These are phyloP conservation scores for Phytophthora quininea DNA, from an alignment of 352 stramenopile species.

Conservation along the genomic window DNA sequence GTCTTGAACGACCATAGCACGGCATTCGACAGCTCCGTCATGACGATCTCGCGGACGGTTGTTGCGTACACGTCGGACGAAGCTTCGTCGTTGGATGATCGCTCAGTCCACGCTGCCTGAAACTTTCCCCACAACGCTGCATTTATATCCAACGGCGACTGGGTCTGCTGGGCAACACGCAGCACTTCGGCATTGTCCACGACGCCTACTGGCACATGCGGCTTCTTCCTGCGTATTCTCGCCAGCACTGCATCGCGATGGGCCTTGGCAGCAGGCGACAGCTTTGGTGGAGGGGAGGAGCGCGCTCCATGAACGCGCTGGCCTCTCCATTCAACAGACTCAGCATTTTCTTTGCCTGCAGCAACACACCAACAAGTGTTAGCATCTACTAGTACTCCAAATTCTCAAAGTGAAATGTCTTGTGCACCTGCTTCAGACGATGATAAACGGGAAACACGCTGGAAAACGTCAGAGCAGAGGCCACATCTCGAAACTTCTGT, in stretches of 20 bases:
- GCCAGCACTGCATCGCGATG: constrained; percentile 55
- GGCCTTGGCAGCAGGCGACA: constrained; percentile 27
- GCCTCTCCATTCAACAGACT: constrained; percentile 44
- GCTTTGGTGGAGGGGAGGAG: constrained; percentile 29
- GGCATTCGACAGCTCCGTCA: constrained; percentile 62
- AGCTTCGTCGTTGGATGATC: background rate
- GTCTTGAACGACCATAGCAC: constrained; percentile 60
- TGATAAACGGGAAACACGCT: constrained; percentile 51
- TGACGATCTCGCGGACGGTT: constrained; percentile 44
- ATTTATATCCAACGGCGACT: constrained; percentile 10
- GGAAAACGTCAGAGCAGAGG: constrained; percentile 41
- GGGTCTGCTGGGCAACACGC: background rate
- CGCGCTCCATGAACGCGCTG: constrained; percentile 29
- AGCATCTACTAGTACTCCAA: no score
- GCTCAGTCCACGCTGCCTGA: constrained; percentile 19
- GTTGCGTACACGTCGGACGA: constrained; percentile 30
- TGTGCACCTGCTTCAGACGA: constrained; percentile 51
- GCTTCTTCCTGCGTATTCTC: constrained; percentile 38
- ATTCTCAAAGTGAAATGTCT: no score
- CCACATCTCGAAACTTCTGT: constrained; percentile 32
- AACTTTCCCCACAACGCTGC: constrained; percentile 30
- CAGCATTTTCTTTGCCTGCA: constrained; percentile 52
- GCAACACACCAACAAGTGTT: background rate
- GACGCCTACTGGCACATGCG: constrained; percentile 5
- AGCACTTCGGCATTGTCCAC: constrained; percentile 22